Base-by-base conservation (phyloP, 192 early-diverging fungal genomes). In the Lobulomyces angularis region DNA sequence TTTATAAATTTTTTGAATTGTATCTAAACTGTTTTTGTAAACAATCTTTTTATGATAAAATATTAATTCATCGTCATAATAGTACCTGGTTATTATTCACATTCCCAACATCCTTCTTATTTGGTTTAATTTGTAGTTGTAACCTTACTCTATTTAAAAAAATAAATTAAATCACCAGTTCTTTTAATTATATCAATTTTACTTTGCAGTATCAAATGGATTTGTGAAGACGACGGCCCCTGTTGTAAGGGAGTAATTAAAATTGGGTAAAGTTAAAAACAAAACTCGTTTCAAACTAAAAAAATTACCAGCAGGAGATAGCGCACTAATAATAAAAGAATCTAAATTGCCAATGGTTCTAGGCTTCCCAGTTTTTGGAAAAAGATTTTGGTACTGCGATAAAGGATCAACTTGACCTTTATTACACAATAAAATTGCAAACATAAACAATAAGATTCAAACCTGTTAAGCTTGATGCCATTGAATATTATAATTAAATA, bases 161-260 rank as follows among this genome's bases (percentile, higher is more conserved):
- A 35, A 8, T 25, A 47, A 18, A 41, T 2, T 19, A 12, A 42
- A 9, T 24, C 14, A 41, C 40, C 17, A 19, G 29, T 5, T 9
- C 9, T 14, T 32, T 17, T 22, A 4, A 20, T 18, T 19, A 61
- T 40, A 37, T 3, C 16, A 61, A 0, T 8, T 37, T 45, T 57
- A 73, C 65, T 82, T 82, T 54, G 76, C 81, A 31, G 81, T 83
- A 37, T 83, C 81, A 44, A 83, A 83, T 1, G 81, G 81, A 58
- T 80, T 79, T 34, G 81, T 83, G 51, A 83, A 83, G 35, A 83
- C 55, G 19, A 80, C 77, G 8, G 81, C 81, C 39, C 65, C 71
- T 67, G 40, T 3, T 12, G 12, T 32, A 32, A 32, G 12, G 31
- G 12, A 12, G 31, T 12, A 12, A 12, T 32, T 12, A 16, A 12